phyloP scores from a whole-genome alignment of 345 rosid species.

The Rhodomyrtus tomentosa region DNA sequence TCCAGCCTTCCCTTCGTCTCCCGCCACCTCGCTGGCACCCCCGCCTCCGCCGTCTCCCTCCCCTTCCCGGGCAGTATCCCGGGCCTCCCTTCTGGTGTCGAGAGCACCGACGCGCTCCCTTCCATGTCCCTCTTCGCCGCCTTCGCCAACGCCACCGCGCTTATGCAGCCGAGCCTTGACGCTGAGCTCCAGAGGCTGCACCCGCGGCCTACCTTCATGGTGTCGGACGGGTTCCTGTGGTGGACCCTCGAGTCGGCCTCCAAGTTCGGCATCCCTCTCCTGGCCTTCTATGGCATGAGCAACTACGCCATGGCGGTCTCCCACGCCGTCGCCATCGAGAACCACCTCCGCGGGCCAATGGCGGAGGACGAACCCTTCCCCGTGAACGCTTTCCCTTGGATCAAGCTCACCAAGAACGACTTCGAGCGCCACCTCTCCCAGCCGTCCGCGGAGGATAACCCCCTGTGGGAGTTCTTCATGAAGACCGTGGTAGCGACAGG shows the following conservation, averaged over 20 bases:
- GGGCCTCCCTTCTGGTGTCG: slow-evolving; percentile 36
- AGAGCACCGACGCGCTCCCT: slow-evolving; percentile 67
- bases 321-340: neutral
- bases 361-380: slow-evolving; percentile 33
- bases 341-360: slow-evolving; percentile 1
- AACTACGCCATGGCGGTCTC: slow-evolving; percentile 9
- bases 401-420: slow-evolving; percentile 35
- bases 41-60: slow-evolving; percentile 27
- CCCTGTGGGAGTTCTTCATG: neutral
- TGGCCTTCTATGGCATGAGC: slow-evolving; percentile 43
- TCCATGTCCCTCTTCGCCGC: slow-evolving; percentile 36
- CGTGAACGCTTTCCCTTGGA: slow-evolving; percentile 56
- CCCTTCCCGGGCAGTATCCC: slow-evolving; percentile 39
- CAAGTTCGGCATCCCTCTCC: slow-evolving; percentile 46
- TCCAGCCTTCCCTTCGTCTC: slow-evolving; percentile 45
- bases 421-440: slow-evolving; percentile 5
- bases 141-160: slow-evolving; percentile 44
- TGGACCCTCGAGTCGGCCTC: slow-evolving; percentile 65
- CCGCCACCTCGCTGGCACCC: slow-evolving; percentile 22
- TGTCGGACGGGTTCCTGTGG: slow-evolving; percentile 69
- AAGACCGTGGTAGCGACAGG: neutral
- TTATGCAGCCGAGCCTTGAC: slow-evolving; percentile 49
- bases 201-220: slow-evolving; percentile 38
- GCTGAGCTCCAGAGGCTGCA: slow-evolving; percentile 16
- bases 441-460: neutral